A percentile compares a stretch with the other conserved stretches of the same genome.
Conservation (phyloP, 1,139 yeast genomes). For the Wickerhamomyces sp. region DNA sequence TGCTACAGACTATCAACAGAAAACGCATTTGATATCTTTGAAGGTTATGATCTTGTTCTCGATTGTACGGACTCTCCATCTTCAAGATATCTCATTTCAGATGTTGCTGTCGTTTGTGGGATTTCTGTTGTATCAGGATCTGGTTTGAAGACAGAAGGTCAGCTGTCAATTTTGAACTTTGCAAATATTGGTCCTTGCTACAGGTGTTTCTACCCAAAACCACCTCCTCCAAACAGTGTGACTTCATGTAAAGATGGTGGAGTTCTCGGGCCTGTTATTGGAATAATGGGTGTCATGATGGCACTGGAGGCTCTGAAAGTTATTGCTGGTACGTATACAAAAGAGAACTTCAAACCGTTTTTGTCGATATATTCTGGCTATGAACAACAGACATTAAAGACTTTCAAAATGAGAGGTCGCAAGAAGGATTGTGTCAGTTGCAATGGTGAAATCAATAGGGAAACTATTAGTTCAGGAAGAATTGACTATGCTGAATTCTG, state of each 20-base stretch:
- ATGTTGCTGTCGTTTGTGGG: constrained; percentile 65
- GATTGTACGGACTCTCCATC: constrained; percentile 96
- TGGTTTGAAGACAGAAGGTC: constrained; percentile 90
- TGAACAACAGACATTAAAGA: constrained; percentile 63
- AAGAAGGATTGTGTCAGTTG: constrained; percentile 62
- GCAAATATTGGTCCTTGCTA: constrained; percentile 81
- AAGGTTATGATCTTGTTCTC: constrained; percentile 65
- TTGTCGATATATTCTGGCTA: constrained; percentile 69
- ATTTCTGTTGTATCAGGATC: constrained; percentile 87
- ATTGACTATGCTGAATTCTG: constrained; percentile 72
- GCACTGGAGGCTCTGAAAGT: constrained; percentile 83
- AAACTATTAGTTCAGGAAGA: constrained; percentile 38
- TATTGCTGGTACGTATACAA: constrained; percentile 50
- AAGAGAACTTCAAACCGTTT: constrained; percentile 57
- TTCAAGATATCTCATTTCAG: constrained; percentile 82
- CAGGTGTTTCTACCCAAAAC: constrained; percentile 85
- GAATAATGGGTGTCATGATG: constrained; percentile 83
- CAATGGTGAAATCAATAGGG: constrained; percentile 47
- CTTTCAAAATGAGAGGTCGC: constrained; percentile 74
- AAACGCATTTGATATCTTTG: constrained; percentile 62
- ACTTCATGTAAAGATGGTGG: constrained; percentile 94
- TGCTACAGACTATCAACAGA: constrained; percentile 44
- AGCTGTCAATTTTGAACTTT: constrained; percentile 70
- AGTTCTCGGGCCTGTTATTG: constrained; percentile 93
- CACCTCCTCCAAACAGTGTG: constrained; percentile 82